Evolutionary conservation across 169 alveolate species (phyloP).

Genomic region (Perkinsus chesapeaki): DNA sequence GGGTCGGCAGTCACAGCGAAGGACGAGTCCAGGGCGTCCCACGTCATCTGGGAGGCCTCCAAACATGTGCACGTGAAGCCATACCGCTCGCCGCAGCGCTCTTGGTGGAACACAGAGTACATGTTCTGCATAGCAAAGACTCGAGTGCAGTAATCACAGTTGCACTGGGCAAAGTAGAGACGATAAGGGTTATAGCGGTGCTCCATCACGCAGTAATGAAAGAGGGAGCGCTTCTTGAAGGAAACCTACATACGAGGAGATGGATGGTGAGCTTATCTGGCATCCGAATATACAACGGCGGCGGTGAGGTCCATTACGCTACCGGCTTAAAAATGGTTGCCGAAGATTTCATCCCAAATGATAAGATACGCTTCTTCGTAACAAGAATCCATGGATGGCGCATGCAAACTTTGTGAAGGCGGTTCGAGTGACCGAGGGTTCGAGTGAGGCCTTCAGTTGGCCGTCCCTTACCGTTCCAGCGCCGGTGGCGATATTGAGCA

Average conservation of each 20-base stretch:
- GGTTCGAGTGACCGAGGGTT: too few species aligned
- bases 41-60: slow-evolving; percentile 1
- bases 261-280: not conserved
- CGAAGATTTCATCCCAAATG: too few species aligned
- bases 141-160: slow-evolving; percentile 10
- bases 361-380: too few species aligned
- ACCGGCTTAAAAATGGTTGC: too few species aligned
- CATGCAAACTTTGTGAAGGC: too few species aligned
- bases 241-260: not conserved
- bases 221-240: not conserved
- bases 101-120: slow-evolving; percentile 8
- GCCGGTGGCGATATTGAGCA: not conserved
- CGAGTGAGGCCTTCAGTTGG: not conserved
- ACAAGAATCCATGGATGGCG: too few species aligned
- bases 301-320: too few species aligned
- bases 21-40: not conserved
- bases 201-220: slow-evolving; percentile 5
- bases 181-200: not conserved
- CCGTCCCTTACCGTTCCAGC: not conserved
- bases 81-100: slow-evolving; percentile 9
- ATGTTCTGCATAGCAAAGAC: slow-evolving; percentile 2
- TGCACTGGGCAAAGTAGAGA: slow-evolving; percentile 9
- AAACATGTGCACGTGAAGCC: slow-evolving; percentile 2
- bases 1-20: not conserved
- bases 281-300: not conserved